phyloP scores from a whole-genome alignment of 352 stramenopile species.

The Globisporangium nagaii region DNA sequence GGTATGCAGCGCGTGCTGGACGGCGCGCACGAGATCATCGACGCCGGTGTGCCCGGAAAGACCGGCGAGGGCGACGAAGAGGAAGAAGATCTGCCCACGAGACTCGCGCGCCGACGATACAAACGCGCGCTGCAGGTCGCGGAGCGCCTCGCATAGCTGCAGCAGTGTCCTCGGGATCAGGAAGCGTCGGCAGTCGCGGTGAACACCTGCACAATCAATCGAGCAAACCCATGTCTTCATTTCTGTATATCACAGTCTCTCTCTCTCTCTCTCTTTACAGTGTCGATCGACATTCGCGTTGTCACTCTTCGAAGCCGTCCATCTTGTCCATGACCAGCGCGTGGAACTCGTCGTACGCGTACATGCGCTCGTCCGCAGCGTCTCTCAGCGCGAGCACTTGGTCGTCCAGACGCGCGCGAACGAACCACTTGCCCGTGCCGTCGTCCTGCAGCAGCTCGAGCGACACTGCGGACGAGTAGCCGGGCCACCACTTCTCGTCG shows the following conservation, averaged over 20 bases:
- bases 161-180: not conserved
- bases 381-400: slow-evolving; percentile 24
- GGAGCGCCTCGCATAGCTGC: slow-evolving; percentile 36
- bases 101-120: slow-evolving; percentile 62
- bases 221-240: not conserved
- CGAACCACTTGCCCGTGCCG: slow-evolving; percentile 39
- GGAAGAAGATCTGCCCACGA: slow-evolving; percentile 48
- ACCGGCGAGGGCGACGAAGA: slow-evolving; percentile 37
- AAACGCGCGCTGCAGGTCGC: slow-evolving; percentile 77
- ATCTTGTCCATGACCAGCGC: slow-evolving; percentile 32
- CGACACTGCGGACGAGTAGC: slow-evolving; percentile 60
- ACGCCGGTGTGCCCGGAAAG: slow-evolving; percentile 51
- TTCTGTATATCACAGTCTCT: not conserved
- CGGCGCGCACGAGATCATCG: slow-evolving; percentile 65
- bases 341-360: slow-evolving; percentile 31
- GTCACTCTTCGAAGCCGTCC: slow-evolving; percentile 1
- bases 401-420: slow-evolving; percentile 51
- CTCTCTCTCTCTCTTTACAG: not conserved
- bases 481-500: slow-evolving; percentile 58
- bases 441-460: slow-evolving; percentile 70
- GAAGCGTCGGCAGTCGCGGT: too few relatives aligned
- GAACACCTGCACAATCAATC: not conserved
- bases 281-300: too few relatives aligned
- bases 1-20: slow-evolving; percentile 53
- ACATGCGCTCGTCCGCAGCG: slow-evolving; percentile 11